A percentile compares a stretch with the other conserved stretches of the same genome.
Evolutionary conservation across 805 yeast species (phyloP).

Genomic region (Ascoidea rubescens): DNA sequence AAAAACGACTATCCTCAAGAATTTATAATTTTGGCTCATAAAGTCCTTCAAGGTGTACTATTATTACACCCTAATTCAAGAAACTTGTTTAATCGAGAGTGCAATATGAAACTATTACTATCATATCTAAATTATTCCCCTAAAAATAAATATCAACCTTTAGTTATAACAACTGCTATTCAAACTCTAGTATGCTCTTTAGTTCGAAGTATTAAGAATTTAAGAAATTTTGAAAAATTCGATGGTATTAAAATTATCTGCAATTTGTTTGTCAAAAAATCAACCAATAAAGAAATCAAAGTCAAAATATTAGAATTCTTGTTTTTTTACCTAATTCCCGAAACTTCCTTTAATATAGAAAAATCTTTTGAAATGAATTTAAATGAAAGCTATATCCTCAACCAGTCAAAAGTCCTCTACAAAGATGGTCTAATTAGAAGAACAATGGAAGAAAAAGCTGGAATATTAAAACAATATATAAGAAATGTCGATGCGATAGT

Average conservation of each 20-base stretch:
- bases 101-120: slow-evolving; percentile 21
- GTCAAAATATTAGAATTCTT: slow-evolving; percentile 56
- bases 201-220: slow-evolving; percentile 40
- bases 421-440: slow-evolving; percentile 18
- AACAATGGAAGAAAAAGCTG: slow-evolving; percentile 30
- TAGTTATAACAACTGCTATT: slow-evolving; percentile 26
- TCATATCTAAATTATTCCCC: slow-evolving; percentile 1
- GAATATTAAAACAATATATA: slow-evolving; percentile 25
- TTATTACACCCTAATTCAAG: slow-evolving; percentile 46
- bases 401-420: slow-evolving; percentile 5
- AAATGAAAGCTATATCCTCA: slow-evolving; percentile 9
- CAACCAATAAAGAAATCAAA: slow-evolving; percentile 37
- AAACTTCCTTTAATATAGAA: slow-evolving; percentile 18
- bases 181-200: slow-evolving; percentile 44
- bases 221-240: slow-evolving; percentile 43
- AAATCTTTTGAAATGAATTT: slow-evolving; percentile 7
- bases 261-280: slow-evolving; percentile 23
- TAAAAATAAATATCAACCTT: slow-evolving; percentile 8
- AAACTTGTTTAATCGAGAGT: slow-evolving; percentile 26
- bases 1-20: slow-evolving; percentile 9
- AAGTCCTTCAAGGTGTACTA: slow-evolving; percentile 44
- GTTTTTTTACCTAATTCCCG: slow-evolving; percentile 56
- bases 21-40: slow-evolving; percentile 15
- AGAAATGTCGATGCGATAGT: slow-evolving; percentile 32
- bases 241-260: slow-evolving; percentile 44